Percentiles rank a stretch among this genome's conserved stretches.
These are phyloP conservation scores for Pelargonium hybrid DNA, from an alignment of 441 rosid species.

Conservation along the genomic window DNA sequence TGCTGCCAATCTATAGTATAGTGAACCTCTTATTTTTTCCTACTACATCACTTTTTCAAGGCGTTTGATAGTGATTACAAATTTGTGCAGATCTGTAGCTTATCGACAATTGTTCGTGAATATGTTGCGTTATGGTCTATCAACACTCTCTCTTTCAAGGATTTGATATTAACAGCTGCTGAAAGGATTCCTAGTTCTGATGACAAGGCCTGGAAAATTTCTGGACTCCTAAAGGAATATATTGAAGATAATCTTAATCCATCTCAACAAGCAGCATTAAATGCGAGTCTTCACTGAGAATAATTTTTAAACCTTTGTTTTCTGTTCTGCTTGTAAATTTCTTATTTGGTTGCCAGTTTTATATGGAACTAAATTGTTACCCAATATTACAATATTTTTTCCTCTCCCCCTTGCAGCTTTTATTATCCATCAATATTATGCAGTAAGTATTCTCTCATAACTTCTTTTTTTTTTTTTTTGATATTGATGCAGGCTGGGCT, in stretches of 20 bases:
- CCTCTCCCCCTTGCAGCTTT: not conserved
- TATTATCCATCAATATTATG: not conserved
- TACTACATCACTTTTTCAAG: slow-evolving; percentile 1
- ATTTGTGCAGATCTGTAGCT: slow-evolving; percentile 61
- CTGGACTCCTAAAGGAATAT: slow-evolving; percentile 48
- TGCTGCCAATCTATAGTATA: not conserved
- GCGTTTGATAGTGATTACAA: slow-evolving; percentile 14
- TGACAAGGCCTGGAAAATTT: slow-evolving; percentile 71
- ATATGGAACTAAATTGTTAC: slow-evolving; percentile 1
- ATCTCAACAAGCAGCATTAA: slow-evolving; percentile 76
- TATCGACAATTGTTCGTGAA: slow-evolving; percentile 87
- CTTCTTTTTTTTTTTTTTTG: slow-evolving; percentile 8
- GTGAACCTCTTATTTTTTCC: not conserved
- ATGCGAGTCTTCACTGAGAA: slow-evolving; percentile 37
- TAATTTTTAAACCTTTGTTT: not conserved
- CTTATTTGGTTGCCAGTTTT: not conserved
- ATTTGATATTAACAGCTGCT: slow-evolving; percentile 58
- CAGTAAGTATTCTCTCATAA: not conserved
- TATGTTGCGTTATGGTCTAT: slow-evolving; percentile 66
- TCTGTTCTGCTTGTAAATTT: no score
- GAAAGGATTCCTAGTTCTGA: slow-evolving; percentile 40
- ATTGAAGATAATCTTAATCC: slow-evolving; percentile 55
- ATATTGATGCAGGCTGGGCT: slow-evolving; percentile 60
- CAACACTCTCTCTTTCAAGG: slow-evolving; percentile 78
- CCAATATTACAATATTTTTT: not conserved